Evolutionary conservation across 257 asterid genomes (phyloP).

Genomic region (Capsicum chinense): DNA sequence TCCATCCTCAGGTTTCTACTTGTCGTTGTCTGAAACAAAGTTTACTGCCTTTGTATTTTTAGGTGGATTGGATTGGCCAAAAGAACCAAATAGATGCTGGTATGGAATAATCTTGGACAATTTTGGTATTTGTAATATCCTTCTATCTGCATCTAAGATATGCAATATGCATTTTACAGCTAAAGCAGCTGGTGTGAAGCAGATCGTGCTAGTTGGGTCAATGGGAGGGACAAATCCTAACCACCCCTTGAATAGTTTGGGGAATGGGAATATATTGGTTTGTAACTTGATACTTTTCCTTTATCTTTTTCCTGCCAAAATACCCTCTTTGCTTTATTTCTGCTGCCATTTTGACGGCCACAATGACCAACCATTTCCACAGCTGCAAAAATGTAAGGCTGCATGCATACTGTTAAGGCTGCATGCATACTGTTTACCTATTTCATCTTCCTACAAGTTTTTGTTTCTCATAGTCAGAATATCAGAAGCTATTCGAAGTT

Average conservation of each 20-base stretch:
- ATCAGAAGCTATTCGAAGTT: background rate
- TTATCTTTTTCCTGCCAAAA: background rate
- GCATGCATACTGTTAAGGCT: background rate
- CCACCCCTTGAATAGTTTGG: slow-evolving; percentile 82
- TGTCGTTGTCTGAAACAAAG: slow-evolving; percentile 15
- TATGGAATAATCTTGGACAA: slow-evolving; percentile 32
- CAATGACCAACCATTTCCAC: background rate
- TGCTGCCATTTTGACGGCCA: background rate
- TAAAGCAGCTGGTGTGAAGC: slow-evolving; percentile 96
- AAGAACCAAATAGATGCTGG: slow-evolving; percentile 96
- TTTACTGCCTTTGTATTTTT: slow-evolving; percentile 2
- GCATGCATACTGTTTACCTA: background rate
- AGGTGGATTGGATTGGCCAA: slow-evolving; percentile 98
- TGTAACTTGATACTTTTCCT: slow-evolving; percentile 29
- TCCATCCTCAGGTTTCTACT: background rate
- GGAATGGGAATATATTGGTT: slow-evolving; percentile 94
- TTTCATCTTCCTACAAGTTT: background rate
- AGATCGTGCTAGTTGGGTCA: slow-evolving; percentile 88
- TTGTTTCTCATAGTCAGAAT: background rate
- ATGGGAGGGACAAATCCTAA: slow-evolving; percentile 90
- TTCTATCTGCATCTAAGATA: slow-evolving; percentile 8
- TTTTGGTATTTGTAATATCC: slow-evolving; percentile 10
- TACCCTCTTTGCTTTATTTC: background rate
- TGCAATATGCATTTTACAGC: slow-evolving; percentile 53
- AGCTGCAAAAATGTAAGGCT: background rate